Conservation (phyloP, 257 asterid genomes). For the Lavandula angustifolia region DNA sequence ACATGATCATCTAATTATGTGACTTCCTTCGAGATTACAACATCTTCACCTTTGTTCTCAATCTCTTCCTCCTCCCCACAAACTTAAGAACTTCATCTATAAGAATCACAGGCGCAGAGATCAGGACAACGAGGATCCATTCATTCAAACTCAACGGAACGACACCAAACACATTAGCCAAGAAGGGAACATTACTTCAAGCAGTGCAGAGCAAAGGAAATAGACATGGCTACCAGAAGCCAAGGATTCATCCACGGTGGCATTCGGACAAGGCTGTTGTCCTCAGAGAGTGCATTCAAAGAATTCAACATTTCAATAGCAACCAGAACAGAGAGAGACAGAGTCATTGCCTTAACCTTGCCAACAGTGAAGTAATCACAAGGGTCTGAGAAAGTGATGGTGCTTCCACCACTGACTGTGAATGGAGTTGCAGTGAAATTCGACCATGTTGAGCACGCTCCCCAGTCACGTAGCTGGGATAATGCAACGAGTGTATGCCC, state of each 20-base stretch:
- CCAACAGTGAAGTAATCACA: slow-evolving; percentile 77
- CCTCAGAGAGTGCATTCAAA: slow-evolving; percentile 84
- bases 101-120: slow-evolving; percentile 70
- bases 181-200: slow-evolving; percentile 64
- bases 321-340: slow-evolving; percentile 84
- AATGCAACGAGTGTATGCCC: slow-evolving; percentile 79
- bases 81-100: slow-evolving; percentile 71
- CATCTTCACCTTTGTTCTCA: slow-evolving; percentile 47
- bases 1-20: background rate
- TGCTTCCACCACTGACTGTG: slow-evolving; percentile 36
- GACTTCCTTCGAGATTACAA: slow-evolving; percentile 25
- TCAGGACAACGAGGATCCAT: slow-evolving; percentile 64
- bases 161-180: slow-evolving; percentile 67
- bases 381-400: slow-evolving; percentile 41
- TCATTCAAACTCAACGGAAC: slow-evolving; percentile 67
- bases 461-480: slow-evolving; percentile 89
- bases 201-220: slow-evolving; percentile 67
- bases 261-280: slow-evolving; percentile 77
- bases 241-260: slow-evolving; percentile 94
- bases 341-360: slow-evolving; percentile 83
- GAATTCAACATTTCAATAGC: slow-evolving; percentile 90
- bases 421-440: slow-evolving; percentile 72
- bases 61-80: slow-evolving; percentile 60
- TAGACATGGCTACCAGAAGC: slow-evolving; percentile 77
- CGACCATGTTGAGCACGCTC: slow-evolving; percentile 77